phyloP scores from a whole-genome alignment of 306 rosid genomes.

The Quillaja saponaria region DNA sequence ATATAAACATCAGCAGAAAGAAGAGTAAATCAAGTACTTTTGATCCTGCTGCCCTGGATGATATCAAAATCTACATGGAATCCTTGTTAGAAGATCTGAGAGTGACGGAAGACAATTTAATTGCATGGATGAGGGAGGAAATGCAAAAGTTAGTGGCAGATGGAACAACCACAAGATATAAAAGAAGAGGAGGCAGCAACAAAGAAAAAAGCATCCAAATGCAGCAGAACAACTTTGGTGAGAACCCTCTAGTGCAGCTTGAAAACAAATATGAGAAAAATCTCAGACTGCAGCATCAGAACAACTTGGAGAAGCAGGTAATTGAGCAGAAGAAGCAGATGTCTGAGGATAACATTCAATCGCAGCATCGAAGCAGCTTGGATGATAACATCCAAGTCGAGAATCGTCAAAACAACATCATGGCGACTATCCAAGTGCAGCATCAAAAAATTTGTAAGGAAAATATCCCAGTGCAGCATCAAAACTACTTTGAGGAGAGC shows the following conservation, averaged over 20 bases:
- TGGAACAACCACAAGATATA: background rate
- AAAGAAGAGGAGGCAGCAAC: slow-evolving; percentile 4
- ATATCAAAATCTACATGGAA: slow-evolving; percentile 28
- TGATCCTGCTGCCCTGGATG: slow-evolving; percentile 29
- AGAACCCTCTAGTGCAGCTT: background rate
- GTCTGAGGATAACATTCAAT: slow-evolving; percentile 11
- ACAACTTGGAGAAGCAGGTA: background rate
- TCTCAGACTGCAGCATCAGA: background rate
- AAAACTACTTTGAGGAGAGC: background rate
- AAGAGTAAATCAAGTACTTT: slow-evolving; percentile 15
- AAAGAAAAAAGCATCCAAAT: background rate
- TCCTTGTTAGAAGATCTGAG: slow-evolving; percentile 38
- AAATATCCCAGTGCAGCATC: slow-evolving; percentile 16
- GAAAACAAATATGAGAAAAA: slow-evolving; percentile 16
- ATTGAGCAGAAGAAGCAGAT: background rate
- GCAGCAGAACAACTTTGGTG: slow-evolving; percentile 2
- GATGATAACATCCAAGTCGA: background rate
- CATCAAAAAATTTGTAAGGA: slow-evolving; percentile 2
- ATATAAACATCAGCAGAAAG: background rate
- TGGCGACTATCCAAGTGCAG: background rate
- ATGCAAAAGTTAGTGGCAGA: slow-evolving; percentile 26
- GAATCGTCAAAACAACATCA: background rate
- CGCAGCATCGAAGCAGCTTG: background rate
- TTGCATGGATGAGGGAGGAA: slow-evolving; percentile 38
- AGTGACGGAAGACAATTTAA: slow-evolving; percentile 24